Base-by-base conservation (phyloP, 495 filamentous ascomycete species). In the Parathielavia hyrcaniae region DNA sequence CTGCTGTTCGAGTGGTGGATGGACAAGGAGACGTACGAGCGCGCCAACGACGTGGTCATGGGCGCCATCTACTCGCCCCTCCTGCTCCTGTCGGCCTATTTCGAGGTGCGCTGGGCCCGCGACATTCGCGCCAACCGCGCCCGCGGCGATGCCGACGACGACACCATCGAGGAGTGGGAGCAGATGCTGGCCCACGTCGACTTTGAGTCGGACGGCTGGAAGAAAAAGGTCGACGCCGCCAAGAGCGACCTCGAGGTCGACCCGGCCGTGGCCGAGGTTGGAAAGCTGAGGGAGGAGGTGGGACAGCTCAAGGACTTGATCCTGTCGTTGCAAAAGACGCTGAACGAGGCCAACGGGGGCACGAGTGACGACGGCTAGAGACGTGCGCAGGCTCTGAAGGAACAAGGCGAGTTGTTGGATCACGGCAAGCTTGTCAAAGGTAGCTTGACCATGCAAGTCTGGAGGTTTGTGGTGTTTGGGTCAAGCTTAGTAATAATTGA, bases 1-100 rank as follows among this genome's bases (percentile, higher is more conserved):
- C 62, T 91, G 2, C 90, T 91, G 35, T 85, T 97, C 54, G 93
- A 97, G 75, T 98, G 95, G 95, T 97, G 93, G 95, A 79, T 97
- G 68, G 67, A 81, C 17, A 79, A 80, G 36, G 55, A 69, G 5
- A 64, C 65, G 0, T 98, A 97, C 65, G 86, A 87, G 50, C 81
- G 77, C 19, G 70, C 97, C 26, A 98, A 97, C 67, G 87, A 96
- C 64, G 74, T 79, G 53, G 81, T 96, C 55, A 98, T 97, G 93
- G 86, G 76, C 22, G 62, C 86, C 47, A 77, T 97, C 14, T 98
- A 98, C 72, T 86, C 83, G 0, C 93, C 93, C 0, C 73, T 98
- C 6, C 79, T 98, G 7, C 61, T 96, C 1, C 71, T 92, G 9
- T 90, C 88, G 4, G 89, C 91, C 0, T 83, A 75, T 60, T 67